These are phyloP conservation scores for Diaporthe sp. DNA, from an alignment of 2,329 filamentous ascomycete species.

Conservation along the genomic window DNA sequence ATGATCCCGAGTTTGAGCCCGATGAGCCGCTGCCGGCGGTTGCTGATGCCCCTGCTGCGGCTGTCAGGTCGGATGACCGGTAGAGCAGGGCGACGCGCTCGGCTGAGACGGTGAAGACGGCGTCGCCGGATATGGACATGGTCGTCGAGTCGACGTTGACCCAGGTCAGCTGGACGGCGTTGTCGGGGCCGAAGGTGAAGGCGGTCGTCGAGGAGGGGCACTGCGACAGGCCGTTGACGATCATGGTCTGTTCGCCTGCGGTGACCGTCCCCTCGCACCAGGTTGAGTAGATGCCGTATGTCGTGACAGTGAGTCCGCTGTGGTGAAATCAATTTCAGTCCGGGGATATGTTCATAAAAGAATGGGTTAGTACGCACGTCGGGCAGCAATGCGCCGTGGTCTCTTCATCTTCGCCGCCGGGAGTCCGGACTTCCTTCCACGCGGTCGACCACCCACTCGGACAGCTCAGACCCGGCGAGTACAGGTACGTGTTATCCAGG, in stretches of 20 bases:
- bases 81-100: slow-evolving; percentile 34
- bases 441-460: slow-evolving; percentile 37
- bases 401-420: slow-evolving; percentile 24
- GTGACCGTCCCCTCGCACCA: slow-evolving; percentile 38
- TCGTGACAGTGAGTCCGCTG: slow-evolving; percentile 33
- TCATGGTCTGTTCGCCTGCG: slow-evolving; percentile 21
- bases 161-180: slow-evolving; percentile 32
- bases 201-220: slow-evolving; percentile 36
- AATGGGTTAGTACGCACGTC: slow-evolving; percentile 23
- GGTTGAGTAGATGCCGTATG: slow-evolving; percentile 38
- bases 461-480: slow-evolving; percentile 36
- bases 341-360: too few species aligned
- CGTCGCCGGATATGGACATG: slow-evolving; percentile 31
- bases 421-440: slow-evolving; percentile 36
- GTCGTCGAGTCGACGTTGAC: slow-evolving; percentile 17
- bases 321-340: neutral
- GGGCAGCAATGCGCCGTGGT: slow-evolving; percentile 40
- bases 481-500: slow-evolving; percentile 35
- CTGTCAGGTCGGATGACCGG: slow-evolving; percentile 28
- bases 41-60: neutral
- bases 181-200: slow-evolving; percentile 26
- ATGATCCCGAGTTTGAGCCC: neutral
- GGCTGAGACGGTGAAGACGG: slow-evolving; percentile 33
- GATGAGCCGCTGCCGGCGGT: neutral
- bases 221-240: slow-evolving; percentile 39